Evolutionary conservation across 2,329 filamentous ascomycete genomes (phyloP).

Genomic region (Achaetomium macrosporum): DNA sequence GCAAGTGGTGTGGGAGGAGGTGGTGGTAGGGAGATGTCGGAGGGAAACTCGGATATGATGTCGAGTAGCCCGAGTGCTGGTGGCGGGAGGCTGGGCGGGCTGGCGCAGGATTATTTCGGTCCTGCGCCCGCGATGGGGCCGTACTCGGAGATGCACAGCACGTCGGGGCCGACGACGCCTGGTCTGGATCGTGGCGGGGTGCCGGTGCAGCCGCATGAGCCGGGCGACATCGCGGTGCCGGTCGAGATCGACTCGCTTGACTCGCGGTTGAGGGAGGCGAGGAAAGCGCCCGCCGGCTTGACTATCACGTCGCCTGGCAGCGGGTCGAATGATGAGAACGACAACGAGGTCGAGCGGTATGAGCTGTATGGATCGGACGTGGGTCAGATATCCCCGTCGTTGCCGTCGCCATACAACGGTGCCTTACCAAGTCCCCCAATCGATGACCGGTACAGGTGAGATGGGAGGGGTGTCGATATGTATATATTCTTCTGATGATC

Average conservation of each 20-base stretch:
- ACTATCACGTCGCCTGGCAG: neutral
- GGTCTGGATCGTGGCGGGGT: slow-evolving; percentile 32
- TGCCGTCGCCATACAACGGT: slow-evolving; percentile 1
- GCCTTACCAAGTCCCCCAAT: slow-evolving; percentile 2
- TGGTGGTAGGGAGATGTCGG: slow-evolving; percentile 19
- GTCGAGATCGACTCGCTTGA: slow-evolving; percentile 53
- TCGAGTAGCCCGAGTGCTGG: slow-evolving; percentile 13
- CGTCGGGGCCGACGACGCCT: slow-evolving; percentile 25
- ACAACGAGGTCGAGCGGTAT: slow-evolving; percentile 27
- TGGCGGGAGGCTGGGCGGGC: slow-evolving; percentile 27
- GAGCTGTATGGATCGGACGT: slow-evolving; percentile 41
- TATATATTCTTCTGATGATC: too few species aligned
- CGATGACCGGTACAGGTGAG: neutral
- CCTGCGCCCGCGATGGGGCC: slow-evolving; percentile 41
- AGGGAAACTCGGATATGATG: slow-evolving; percentile 31
- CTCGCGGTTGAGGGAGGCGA: slow-evolving; percentile 23
- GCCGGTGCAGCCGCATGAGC: slow-evolving; percentile 39
- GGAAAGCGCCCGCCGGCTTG: neutral
- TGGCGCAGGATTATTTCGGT: slow-evolving; percentile 40
- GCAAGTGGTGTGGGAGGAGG: neutral
- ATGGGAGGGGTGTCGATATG: neutral
- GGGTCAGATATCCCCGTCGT: slow-evolving; percentile 10
- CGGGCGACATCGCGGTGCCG: slow-evolving; percentile 44
- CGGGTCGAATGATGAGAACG: neutral
- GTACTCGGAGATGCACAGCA: slow-evolving; percentile 35